Evolutionary conservation across 768 basidiomycete species (phyloP), one percentile per base, ranked within the genome.

Genomic region (Pleurotus djamor): DNA sequence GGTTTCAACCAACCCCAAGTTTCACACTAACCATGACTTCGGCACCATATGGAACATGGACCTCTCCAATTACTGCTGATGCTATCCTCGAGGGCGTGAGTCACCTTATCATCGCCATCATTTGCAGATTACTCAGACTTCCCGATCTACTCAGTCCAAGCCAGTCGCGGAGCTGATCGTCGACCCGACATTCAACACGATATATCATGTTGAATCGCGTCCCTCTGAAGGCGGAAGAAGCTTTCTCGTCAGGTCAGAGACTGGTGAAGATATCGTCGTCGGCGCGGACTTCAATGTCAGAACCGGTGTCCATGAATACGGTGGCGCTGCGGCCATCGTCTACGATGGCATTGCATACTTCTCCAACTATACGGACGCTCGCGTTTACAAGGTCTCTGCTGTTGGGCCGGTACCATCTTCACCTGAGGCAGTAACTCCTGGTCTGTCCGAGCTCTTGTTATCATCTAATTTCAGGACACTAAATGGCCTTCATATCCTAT

Each of bases 241-340:
- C n/a, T 66, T 82, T 14, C 65, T 86, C 47, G 80, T 87, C 32
- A 70, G 76, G 17, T 76, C 78, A 0, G 56, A 71, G 34, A 65
- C 66, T 33, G 67, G 71, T 13, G 61, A 67, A 49, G 85, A 86
- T 28, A 28, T 28, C 45, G 64, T 86, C 28, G 75, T 85, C 16
- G 80, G 78, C 3, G 69, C 74, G 43, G 77, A 77, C 1, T 88
- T 76, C 73, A 87, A 81, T 67, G 83, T 76, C 4, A 76, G 82
- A 36, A 80, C 82, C 0, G 68, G 76, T 13, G 88, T 91, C 2
- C 83, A 89, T 28, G 89, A 90, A 67, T 91, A 91, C 55, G 89
- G 91, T 0, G 91, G 91, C 10, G 83, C 78, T 2, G 73, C 85
- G 1, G 84, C 84, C 1, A 76, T 81, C 16, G 83, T 83, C 0